Evolutionary conservation across 2,329 filamentous ascomycete genomes (phyloP).

Genomic region (Ophiocordyceps camponoti-rufipedis): DNA sequence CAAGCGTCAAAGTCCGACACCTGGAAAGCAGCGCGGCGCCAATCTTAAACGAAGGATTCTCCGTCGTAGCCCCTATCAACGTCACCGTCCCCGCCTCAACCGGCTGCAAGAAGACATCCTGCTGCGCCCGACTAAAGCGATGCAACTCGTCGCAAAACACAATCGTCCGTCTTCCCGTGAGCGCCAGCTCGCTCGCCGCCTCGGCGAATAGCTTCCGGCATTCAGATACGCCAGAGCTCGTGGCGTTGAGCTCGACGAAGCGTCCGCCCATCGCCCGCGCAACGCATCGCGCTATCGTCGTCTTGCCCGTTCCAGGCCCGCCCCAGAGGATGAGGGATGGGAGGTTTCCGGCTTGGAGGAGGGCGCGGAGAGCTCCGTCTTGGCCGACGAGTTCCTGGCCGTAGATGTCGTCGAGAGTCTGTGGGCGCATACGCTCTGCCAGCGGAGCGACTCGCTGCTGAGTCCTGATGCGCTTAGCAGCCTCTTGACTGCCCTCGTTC

Average conservation of each 20-base stretch:
- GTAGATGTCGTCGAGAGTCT: slow-evolving; percentile 65
- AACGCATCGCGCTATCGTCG: slow-evolving; percentile 82
- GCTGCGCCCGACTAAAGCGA: slow-evolving; percentile 77
- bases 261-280: slow-evolving; percentile 64
- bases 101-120: slow-evolving; percentile 85
- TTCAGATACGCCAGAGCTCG: slow-evolving; percentile 70
- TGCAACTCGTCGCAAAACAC: slow-evolving; percentile 97
- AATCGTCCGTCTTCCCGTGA: slow-evolving; percentile 83
- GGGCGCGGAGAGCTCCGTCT: slow-evolving; percentile 62
- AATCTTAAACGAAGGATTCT: slow-evolving; percentile 91
- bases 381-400: slow-evolving; percentile 84
- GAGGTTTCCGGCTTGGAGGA: slow-evolving; percentile 72
- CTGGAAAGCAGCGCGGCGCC: slow-evolving; percentile 73
- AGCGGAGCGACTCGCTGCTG: slow-evolving; percentile 56
- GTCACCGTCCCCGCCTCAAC: slow-evolving; percentile 85
- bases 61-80: slow-evolving; percentile 86
- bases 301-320: slow-evolving; percentile 65
- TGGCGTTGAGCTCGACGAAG: slow-evolving; percentile 93
- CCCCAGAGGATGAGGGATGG: slow-evolving; percentile 96
- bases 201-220: slow-evolving; percentile 85
- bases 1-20: slow-evolving; percentile 77
- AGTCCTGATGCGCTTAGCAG: slow-evolving; percentile 28
- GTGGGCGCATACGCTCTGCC: slow-evolving; percentile 84
- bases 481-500: slow-evolving; percentile 33
- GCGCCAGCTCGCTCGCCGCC: slow-evolving; percentile 56